Percentiles rank a stretch among this genome's conserved stretches.
phyloP scores from a whole-genome alignment of 192 early-diverging fungal species.

The Diversispora eburnea region DNA sequence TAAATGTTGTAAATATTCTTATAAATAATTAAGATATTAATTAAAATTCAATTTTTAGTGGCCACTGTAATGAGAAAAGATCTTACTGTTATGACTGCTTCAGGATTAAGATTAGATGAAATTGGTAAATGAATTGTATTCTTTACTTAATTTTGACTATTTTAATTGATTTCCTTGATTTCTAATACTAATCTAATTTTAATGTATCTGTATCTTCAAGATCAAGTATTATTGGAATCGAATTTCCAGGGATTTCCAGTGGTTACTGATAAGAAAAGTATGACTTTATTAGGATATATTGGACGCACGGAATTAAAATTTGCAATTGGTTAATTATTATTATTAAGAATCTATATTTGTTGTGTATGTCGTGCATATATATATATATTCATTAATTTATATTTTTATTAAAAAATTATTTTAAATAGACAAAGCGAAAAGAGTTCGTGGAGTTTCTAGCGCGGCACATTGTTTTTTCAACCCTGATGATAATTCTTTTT shows the following conservation, averaged over 20 bases:
- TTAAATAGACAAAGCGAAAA: slow-evolving; percentile 44
- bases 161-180: neutral
- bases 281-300: slow-evolving; percentile 70
- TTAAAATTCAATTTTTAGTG: slow-evolving; percentile 27
- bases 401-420: neutral
- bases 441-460: slow-evolving; percentile 41
- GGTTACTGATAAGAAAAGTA: slow-evolving; percentile 57
- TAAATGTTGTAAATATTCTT: slow-evolving; percentile 4
- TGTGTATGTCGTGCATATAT: neutral
- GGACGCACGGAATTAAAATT: slow-evolving; percentile 58
- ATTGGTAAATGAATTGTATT: slow-evolving; percentile 37
- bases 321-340: slow-evolving; percentile 40
- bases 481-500: slow-evolving; percentile 19
- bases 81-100: slow-evolving; percentile 54
- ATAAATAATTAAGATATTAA: slow-evolving; percentile 9
- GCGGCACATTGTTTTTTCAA: slow-evolving; percentile 51
- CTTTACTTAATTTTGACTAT: neutral
- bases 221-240: slow-evolving; percentile 48
- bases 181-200: neutral
- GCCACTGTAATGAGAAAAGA: slow-evolving; percentile 59
- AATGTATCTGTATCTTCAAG: slow-evolving; percentile 24
- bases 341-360: neutral
- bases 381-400: neutral
- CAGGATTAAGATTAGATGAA: slow-evolving; percentile 45
- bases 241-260: slow-evolving; percentile 72